Base-by-base conservation (phyloP, 176 grass and related monocot species). In the Juncus inflexus region DNA sequence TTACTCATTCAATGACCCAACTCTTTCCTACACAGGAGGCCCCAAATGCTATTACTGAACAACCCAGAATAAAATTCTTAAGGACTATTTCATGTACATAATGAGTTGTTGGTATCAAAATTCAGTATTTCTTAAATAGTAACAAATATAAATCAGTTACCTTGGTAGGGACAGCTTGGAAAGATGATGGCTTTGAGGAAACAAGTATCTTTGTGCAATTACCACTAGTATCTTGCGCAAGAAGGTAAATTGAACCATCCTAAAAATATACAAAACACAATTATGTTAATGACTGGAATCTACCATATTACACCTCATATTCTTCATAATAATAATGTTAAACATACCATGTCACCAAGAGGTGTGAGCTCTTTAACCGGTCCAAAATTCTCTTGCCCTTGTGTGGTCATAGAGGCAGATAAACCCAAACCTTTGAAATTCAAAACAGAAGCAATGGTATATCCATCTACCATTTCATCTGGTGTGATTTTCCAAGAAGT, bases 131-230 rank as follows among this genome's bases (percentile, higher is more conserved):
- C 19, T 28, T 28, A 1, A 47, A 47, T 63, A 8, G 62, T 41
- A 63, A 50, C 60, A 80, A 71, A 65, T 28, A 57, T 2, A 2
- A 40, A 14, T 42, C 70, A 66, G 11, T 62, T 91, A 91, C 92
- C 92, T 97, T 97, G 60, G 92, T 97, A 72, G 92, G 92, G 70
- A 91, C 80, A 74, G 87, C 85, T 78, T 97, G 92, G 76, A 88
- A 97, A 62, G 67, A 81, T 55, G 82, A 97, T 77, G 87, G 85
- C 78, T 91, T 97, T 59, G 87, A 89, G 76, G 79, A 91, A 81
- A 91, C 77, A 79, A 89, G 85, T 77, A 97, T 55, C 62, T 67
- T 82, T 67, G 77, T 77, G 67, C 85, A 86, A 77, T 81, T 86
- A 54, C 85, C 82, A 74, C 88, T 79, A 70, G 76, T 65, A 57